phyloP scores from a whole-genome alignment of 345 rosid species.

The Syzygium aromaticum region DNA sequence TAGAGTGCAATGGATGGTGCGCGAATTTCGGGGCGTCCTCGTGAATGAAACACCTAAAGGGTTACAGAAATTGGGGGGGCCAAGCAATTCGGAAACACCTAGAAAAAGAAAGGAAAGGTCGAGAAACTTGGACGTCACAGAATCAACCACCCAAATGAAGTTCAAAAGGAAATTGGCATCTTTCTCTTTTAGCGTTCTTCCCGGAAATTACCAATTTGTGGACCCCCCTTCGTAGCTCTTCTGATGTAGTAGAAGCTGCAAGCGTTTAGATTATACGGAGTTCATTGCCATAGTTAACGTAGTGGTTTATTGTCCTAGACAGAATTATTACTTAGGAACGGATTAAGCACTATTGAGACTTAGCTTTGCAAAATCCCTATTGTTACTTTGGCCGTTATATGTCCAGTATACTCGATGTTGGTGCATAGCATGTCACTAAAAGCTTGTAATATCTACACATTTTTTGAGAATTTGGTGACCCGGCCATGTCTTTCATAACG shows the following conservation, averaged over 20 bases:
- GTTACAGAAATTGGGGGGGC: not conserved
- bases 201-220: not conserved
- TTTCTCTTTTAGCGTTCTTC: not conserved
- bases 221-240: not conserved
- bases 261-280: too few species aligned
- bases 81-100: not conserved
- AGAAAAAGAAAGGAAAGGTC: conserved; percentile 4
- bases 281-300: too few species aligned
- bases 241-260: too few species aligned
- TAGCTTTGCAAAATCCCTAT: not conserved
- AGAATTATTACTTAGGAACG: not conserved
- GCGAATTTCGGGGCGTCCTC: not conserved
- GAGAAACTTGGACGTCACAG: not conserved
- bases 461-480: not conserved
- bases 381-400: not conserved
- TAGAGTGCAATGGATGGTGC: not conserved
- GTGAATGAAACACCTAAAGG: not conserved
- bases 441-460: not conserved
- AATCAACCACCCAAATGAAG: not conserved
- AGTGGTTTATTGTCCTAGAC: not conserved
- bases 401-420: not conserved
- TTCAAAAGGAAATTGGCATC: not conserved
- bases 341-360: not conserved
- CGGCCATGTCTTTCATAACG: too few species aligned
- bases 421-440: too few species aligned